Evolutionary conservation across 2,329 filamentous ascomycete genomes (phyloP).

Genomic region (Didymella lethalis): DNA sequence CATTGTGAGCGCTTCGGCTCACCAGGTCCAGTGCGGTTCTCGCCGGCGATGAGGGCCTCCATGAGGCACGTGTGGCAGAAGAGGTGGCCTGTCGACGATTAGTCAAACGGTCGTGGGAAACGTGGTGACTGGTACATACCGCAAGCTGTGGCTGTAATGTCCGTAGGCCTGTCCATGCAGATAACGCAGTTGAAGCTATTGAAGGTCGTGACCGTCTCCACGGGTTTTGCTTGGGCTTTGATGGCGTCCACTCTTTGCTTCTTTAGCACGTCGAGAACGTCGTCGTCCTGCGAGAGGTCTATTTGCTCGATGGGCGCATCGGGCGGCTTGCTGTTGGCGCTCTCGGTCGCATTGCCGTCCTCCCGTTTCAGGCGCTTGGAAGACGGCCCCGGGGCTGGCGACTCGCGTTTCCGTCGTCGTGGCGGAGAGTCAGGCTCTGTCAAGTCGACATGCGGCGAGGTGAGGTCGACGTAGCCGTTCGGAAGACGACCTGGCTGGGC

Average conservation of each 20-base stretch:
- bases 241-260: constrained; percentile 63
- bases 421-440: constrained; percentile 33
- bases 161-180: constrained; percentile 68
- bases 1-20: constrained; percentile 56
- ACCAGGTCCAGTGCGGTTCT: constrained; percentile 57
- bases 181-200: constrained; percentile 66
- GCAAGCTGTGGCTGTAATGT: constrained; percentile 67
- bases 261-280: constrained; percentile 57
- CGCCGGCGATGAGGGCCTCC: constrained; percentile 65
- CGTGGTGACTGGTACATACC: constrained; percentile 55
- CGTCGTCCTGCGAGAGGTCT: constrained; percentile 57
- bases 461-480: constrained; percentile 51
- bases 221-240: constrained; percentile 53
- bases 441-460: constrained; percentile 23
- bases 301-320: constrained; percentile 55
- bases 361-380: constrained; percentile 41
- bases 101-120: constrained; percentile 21
- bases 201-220: constrained; percentile 53
- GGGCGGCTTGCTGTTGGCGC: constrained; percentile 9
- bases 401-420: constrained; percentile 32
- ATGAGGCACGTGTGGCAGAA: constrained; percentile 71
- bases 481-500: constrained; percentile 37
- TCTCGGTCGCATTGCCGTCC: constrained; percentile 21
- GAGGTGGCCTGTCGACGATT: constrained; percentile 60
- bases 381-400: constrained; percentile 41